These are phyloP conservation scores for Yarrowia sp. DNA, from an alignment of 805 yeast genomes.

Conservation along the genomic window DNA sequence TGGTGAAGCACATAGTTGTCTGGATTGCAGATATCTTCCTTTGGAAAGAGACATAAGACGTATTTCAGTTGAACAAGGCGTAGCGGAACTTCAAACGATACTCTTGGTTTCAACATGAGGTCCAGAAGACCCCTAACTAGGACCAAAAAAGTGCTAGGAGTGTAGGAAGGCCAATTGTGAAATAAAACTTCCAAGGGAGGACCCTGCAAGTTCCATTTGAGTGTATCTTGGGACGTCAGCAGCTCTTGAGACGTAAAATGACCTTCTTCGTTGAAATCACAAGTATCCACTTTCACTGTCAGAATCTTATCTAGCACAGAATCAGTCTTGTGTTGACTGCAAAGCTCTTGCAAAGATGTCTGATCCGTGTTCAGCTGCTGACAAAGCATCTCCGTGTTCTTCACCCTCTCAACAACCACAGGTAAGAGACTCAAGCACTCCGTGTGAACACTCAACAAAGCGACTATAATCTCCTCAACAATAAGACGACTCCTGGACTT, in stretches of 20 bases:
- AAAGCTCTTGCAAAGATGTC: neutral
- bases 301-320: conserved; percentile 1
- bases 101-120: conserved; percentile 12
- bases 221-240: neutral
- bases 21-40: neutral
- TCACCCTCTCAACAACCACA: neutral
- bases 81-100: conserved; percentile 15
- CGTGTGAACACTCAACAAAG: conserved; percentile 11
- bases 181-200: neutral
- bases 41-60: conserved; percentile 11
- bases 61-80: conserved; percentile 17
- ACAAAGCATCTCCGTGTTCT: too few species aligned
- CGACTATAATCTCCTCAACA: neutral
- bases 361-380: neutral
- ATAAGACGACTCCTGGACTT: neutral
- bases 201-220: conserved; percentile 1
- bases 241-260: conserved; percentile 12
- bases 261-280: neutral
- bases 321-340: neutral
- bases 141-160: neutral
- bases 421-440: conserved; percentile 18
- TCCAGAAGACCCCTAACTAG: neutral
- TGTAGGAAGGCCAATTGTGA: neutral
- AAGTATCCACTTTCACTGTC: neutral
- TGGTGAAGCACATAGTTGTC: conserved; percentile 8